Base-by-base conservation (phyloP, 441 rosid genomes). In the Breynia disticha region DNA sequence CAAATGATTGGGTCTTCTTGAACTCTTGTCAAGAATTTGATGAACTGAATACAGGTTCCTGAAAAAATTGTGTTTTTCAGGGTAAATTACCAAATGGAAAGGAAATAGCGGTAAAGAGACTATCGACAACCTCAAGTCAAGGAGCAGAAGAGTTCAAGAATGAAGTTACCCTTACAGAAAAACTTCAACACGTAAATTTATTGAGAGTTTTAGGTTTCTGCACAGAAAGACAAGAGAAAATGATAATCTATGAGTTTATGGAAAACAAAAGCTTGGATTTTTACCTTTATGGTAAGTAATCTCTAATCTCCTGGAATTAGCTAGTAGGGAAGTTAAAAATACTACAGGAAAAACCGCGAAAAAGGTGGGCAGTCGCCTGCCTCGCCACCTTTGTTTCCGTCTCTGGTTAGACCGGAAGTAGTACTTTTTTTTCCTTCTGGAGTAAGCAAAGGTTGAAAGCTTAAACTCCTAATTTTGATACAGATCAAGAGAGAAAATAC, bases 1-100 rank as follows among this genome's bases (percentile, higher is more conserved):
- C 45, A 24, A 65, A 21, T 24, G 7, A 24, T 24, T 24, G 79
- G 68, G 60, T 39, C 43, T 39, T 6, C 43, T 7, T 24, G 32
- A 24, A 24, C 32, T 24, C 32, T 2, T 24, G 4, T 24, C 32
- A 24, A 24, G 32, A 24, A 24, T 24, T 39, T 39, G 2, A 14
- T 39, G 15, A 8, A 39, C 32, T 3, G 7, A 24, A 24, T 24
- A 39, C 2, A 10, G 12, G 2, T 9, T 39, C 2, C 15, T 2
- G 11, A 39, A 39, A n/a, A n/a, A n/a, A n/a, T n/a, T n/a, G n/a
- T n/a, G n/a, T n/a, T n/a, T n/a, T n/a, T n/a, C 41, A 37, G 41
- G 41, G 41, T 37, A 37, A 37, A 37, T 11, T 37, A 37, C 41
- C 41, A 37, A 37, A 6, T 6, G 41, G 41, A 37, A 37, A 37